A percentile compares a stretch with the other conserved stretches of the same genome.
These are phyloP conservation scores for Daldinia bambusicola DNA, from an alignment of 495 filamentous ascomycete species.

Conservation along the genomic window DNA sequence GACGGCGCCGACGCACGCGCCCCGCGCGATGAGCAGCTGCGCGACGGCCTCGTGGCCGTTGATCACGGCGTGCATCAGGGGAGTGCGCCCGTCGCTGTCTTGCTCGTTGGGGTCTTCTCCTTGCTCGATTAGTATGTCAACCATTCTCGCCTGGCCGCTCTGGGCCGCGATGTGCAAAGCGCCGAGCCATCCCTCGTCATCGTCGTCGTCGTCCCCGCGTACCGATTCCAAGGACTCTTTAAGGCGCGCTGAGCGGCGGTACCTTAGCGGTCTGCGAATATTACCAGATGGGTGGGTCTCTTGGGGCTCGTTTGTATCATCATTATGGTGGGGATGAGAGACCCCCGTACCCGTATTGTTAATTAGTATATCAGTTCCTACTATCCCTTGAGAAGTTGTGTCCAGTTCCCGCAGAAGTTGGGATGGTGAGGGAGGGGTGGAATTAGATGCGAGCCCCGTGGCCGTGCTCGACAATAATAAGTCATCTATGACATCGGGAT, in stretches of 20 bases:
- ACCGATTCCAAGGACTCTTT: constrained; percentile 5
- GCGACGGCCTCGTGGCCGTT: constrained; percentile 23
- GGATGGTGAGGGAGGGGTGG: constrained; percentile 3
- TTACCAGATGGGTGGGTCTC: not conserved
- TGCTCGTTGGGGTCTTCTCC: constrained; percentile 25
- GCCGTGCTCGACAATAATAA: not conserved
- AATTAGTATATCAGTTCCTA: not conserved
- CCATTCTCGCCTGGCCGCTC: constrained; percentile 39
- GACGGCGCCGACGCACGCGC: not conserved
- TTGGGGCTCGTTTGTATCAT: not conserved
- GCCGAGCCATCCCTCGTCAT: constrained; percentile 35
- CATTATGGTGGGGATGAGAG: not conserved
- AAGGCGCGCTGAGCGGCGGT: constrained; percentile 17
- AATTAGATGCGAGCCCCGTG: not conserved
- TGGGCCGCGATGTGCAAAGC: constrained; percentile 40
- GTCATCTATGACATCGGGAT: not conserved
- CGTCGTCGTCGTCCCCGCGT: not conserved
- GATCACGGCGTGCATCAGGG: constrained; percentile 39
- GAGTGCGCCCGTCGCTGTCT: constrained; percentile 42
- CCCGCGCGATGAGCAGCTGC: not conserved
- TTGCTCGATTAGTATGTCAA: constrained; percentile 33
- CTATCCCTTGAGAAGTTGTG: not conserved
- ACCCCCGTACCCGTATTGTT: not conserved
- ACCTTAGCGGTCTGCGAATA: constrained; percentile 15
- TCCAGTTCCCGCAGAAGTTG: constrained; percentile 9